Conservation (phyloP, 352 stramenopile species). For the Phytophthora nicotianae region DNA sequence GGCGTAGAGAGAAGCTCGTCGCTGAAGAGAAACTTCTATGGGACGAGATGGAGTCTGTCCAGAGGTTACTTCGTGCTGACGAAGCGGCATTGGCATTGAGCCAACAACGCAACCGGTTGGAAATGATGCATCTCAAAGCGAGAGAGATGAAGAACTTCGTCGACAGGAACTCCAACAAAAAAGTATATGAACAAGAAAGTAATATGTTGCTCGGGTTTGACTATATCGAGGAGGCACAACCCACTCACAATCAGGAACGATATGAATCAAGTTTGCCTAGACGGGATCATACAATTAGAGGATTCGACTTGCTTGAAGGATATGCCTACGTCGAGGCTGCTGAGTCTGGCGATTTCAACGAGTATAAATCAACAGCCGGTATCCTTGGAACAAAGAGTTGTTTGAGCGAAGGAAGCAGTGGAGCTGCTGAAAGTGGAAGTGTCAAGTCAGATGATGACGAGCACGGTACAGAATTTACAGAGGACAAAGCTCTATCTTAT, state of each 20-base stretch:
- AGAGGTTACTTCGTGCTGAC: conserved; percentile 44
- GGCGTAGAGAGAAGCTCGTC: conserved; percentile 47
- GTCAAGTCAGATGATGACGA: too few species aligned
- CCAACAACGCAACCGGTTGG: conserved; percentile 55
- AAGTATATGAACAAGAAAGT: conserved; percentile 1
- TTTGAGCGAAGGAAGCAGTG: background rate
- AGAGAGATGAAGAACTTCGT: conserved; percentile 27
- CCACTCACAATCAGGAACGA: background rate
- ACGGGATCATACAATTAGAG: background rate
- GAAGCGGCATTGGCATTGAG: conserved; percentile 46
- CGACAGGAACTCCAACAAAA: background rate
- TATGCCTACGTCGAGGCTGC: conserved; percentile 49
- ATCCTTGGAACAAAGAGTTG: background rate
- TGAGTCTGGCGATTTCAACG: conserved; percentile 11
- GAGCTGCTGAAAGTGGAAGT: too few species aligned
- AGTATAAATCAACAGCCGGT: background rate
- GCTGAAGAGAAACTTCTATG: conserved; percentile 51
- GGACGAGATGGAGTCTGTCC: conserved; percentile 52
- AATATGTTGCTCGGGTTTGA: conserved; percentile 44
- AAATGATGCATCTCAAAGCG: conserved; percentile 46
- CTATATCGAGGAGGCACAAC: conserved; percentile 34
- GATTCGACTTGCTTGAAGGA: conserved; percentile 33
- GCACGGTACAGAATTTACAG: background rate
- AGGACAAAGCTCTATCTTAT: background rate
- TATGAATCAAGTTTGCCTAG: background rate